Evolutionary conservation across 2,329 filamentous ascomycete species (phyloP).

Genomic region (Penicillium digitatum): DNA sequence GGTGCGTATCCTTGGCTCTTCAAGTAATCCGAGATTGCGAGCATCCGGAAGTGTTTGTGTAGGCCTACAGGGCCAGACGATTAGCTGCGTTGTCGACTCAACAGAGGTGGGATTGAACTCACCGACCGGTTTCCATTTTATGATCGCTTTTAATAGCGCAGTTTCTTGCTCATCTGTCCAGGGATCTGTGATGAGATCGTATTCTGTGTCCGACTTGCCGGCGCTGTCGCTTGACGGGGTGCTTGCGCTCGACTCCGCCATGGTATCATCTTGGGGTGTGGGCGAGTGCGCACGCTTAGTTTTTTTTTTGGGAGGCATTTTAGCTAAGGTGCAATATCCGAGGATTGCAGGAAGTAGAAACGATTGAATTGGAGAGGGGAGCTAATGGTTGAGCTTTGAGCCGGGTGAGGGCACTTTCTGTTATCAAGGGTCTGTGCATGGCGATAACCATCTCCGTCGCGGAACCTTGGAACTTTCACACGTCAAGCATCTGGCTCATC

Average conservation of each 20-base stretch:
- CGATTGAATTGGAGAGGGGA: neutral
- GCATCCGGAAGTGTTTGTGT: constrained; percentile 91
- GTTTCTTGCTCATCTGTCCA: constrained; percentile 97
- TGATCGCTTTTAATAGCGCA: constrained; percentile 86
- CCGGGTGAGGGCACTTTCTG: constrained; percentile 12
- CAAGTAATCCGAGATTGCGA: constrained; percentile 75
- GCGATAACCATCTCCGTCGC: constrained; percentile 18
- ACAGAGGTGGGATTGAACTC: constrained; percentile 21
- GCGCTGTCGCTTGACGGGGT: constrained; percentile 31
- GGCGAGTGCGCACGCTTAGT: constrained; percentile 46
- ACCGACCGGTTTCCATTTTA: constrained; percentile 96
- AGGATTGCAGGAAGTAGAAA: neutral
- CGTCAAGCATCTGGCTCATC: constrained; percentile 7
- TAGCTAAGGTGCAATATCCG: neutral
- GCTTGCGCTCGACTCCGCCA: constrained; percentile 26
- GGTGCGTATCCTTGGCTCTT: constrained; percentile 74
- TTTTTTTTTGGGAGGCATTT: constrained; percentile 57
- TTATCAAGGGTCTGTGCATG: constrained; percentile 27
- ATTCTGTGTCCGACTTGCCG: constrained; percentile 37
- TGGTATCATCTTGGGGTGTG: constrained; percentile 27
- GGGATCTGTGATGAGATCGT: constrained; percentile 59
- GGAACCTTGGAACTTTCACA: constrained; percentile 11
- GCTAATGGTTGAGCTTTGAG: neutral
- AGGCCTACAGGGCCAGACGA: constrained; percentile 53
- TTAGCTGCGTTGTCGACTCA: constrained; percentile 3